These are phyloP conservation scores for Suillus ampliporus DNA, from an alignment of 768 basidiomycete genomes.

Conservation along the genomic window DNA sequence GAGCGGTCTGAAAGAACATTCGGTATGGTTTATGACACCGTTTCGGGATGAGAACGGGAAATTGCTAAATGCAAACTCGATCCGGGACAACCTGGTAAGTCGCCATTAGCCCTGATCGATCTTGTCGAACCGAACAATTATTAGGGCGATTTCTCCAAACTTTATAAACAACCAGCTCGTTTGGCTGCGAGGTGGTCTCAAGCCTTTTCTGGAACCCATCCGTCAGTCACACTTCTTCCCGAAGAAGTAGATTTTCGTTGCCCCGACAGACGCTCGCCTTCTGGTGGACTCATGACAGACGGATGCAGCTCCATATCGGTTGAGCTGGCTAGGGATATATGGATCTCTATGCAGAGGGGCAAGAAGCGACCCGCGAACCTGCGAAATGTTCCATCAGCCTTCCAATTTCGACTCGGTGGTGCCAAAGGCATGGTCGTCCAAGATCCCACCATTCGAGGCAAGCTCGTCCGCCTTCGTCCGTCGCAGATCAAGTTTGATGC, in stretches of 20 bases:
- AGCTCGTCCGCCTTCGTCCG: conserved; percentile 44
- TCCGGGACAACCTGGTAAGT: conserved; percentile 41
- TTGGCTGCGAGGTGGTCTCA: conserved; percentile 59
- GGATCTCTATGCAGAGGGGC: conserved; percentile 38
- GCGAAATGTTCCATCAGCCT: conserved; percentile 42
- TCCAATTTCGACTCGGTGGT: conserved; percentile 51
- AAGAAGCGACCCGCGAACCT: conserved; percentile 26
- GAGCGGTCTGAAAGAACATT: conserved; percentile 56
- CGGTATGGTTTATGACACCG: conserved; percentile 53
- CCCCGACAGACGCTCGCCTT: conserved; percentile 35
- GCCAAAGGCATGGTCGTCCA: conserved; percentile 54
- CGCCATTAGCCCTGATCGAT: background rate
- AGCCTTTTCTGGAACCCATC: conserved; percentile 57
- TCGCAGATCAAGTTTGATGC: conserved; percentile 74
- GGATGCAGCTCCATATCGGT: conserved; percentile 54
- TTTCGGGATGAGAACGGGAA: conserved; percentile 39
- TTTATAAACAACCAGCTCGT: conserved; percentile 47
- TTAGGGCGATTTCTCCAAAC: conserved; percentile 46
- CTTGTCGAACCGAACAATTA: background rate
- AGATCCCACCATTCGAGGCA: conserved; percentile 43
- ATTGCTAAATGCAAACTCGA: conserved; percentile 32
- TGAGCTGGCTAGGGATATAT: conserved; percentile 41
- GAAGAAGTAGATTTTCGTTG: conserved; percentile 38
- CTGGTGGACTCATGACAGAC: conserved; percentile 51
- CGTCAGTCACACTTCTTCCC: conserved; percentile 44